Evolutionary conservation across 2,329 filamentous ascomycete genomes (phyloP).

Genomic region (Beauveria sp.): DNA sequence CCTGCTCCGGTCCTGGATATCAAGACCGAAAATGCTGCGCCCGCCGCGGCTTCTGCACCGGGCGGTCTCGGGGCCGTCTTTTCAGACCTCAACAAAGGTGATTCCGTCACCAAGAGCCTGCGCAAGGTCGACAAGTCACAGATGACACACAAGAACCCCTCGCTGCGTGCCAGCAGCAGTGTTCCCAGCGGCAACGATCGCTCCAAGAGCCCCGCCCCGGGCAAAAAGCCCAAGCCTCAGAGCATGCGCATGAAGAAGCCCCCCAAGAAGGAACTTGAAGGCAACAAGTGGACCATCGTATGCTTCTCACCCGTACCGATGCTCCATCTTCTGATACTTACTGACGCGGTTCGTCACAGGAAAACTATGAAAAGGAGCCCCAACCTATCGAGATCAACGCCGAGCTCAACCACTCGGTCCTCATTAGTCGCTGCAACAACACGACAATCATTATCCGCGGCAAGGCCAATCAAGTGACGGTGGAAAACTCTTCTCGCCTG

Average conservation of each 20-base stretch:
- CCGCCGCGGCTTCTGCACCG: slow-evolving; percentile 30
- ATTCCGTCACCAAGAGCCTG: slow-evolving; percentile 77
- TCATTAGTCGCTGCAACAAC: slow-evolving; percentile 88
- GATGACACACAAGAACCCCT: slow-evolving; percentile 98
- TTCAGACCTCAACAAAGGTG: slow-evolving; percentile 81
- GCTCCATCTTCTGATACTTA: slow-evolving; percentile 6
- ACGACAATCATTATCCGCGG: slow-evolving; percentile 82
- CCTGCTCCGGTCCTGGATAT: slow-evolving; percentile 60
- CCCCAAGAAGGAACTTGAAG: slow-evolving; percentile 68
- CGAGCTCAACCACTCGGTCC: slow-evolving; percentile 75
- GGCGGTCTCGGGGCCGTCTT: slow-evolving; percentile 82
- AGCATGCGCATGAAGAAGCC: slow-evolving; percentile 80
- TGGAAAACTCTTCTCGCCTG: slow-evolving; percentile 81
- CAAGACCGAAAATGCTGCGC: slow-evolving; percentile 31
- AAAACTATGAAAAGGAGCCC: slow-evolving; percentile 78
- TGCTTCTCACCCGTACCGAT: slow-evolving; percentile 18
- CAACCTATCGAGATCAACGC: slow-evolving; percentile 75
- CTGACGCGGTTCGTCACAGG: slow-evolving; percentile 36
- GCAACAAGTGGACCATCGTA: slow-evolving; percentile 89
- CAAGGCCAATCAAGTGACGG: slow-evolving; percentile 93
- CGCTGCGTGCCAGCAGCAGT: slow-evolving; percentile 64
- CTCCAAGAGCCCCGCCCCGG: slow-evolving; percentile 79
- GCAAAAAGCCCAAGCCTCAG: slow-evolving; percentile 80
- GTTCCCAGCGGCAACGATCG: slow-evolving; percentile 55
- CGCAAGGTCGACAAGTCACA: slow-evolving; percentile 91